These are phyloP conservation scores for Paramecium biaurelia DNA, from an alignment of 73 alveolate species.

Conservation along the genomic window DNA sequence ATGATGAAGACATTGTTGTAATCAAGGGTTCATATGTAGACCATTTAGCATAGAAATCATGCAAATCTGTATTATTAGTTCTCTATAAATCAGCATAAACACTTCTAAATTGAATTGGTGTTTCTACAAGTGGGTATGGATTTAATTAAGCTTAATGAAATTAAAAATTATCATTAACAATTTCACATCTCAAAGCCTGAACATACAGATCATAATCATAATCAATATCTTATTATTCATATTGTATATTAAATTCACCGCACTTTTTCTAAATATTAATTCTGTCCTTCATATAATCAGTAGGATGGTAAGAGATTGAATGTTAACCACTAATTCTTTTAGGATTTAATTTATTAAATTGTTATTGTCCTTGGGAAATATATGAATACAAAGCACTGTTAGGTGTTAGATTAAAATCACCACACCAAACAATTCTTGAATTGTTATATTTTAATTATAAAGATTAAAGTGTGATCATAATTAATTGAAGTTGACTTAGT, in stretches of 20 bases:
- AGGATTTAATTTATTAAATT: neutral
- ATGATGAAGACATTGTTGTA: neutral
- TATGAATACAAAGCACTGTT: constrained; percentile 47
- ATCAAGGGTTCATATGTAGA: constrained; percentile 40
- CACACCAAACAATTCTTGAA: constrained; percentile 36
- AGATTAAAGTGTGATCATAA: neutral
- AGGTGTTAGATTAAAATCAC: constrained; percentile 64
- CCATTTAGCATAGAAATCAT: constrained; percentile 29
- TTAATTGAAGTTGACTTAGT: neutral
- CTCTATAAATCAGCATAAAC: neutral
- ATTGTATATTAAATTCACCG: neutral
- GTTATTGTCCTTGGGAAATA: neutral
- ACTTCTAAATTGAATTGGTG: constrained; percentile 17
- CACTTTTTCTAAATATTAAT: neutral
- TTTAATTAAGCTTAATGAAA: neutral
- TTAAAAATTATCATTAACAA: neutral
- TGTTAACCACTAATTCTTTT: neutral
- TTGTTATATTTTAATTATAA: neutral
- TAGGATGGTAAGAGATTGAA: neutral
- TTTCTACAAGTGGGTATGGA: neutral
- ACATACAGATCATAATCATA: neutral
- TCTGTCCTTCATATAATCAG: neutral
- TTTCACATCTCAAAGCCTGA: neutral
- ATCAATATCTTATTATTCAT: neutral
- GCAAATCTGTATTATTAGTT: neutral